Evolutionary conservation across 1,139 yeast species (phyloP).

Genomic region (Hyphopichia pseudoburtonii): DNA sequence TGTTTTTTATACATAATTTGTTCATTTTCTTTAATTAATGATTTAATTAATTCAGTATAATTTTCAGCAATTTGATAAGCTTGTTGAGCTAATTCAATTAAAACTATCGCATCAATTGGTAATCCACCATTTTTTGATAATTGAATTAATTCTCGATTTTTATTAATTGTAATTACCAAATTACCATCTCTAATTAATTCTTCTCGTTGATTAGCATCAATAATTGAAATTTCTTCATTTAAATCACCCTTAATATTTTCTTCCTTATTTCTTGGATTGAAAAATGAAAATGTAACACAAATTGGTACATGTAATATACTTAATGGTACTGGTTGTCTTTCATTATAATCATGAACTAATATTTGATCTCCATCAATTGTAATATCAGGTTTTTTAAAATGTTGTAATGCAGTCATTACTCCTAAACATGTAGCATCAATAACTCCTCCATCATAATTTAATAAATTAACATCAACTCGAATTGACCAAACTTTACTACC

Average conservation of each 20-base stretch:
- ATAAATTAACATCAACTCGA: conserved; percentile 83
- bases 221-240: conserved; percentile 57
- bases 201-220: conserved; percentile 80
- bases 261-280: conserved; percentile 63
- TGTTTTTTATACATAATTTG: conserved; percentile 27
- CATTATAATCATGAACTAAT: conserved; percentile 67
- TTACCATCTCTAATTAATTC: conserved; percentile 77
- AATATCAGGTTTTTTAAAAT: conserved; percentile 81
- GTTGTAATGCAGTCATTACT: conserved; percentile 81
- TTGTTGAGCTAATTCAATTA: conserved; percentile 67
- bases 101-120: conserved; percentile 70
- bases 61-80: conserved; percentile 65
- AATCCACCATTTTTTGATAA: conserved; percentile 88
- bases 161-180: conserved; percentile 82
- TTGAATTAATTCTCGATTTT: conserved; percentile 88
- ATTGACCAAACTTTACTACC: conserved; percentile 90
- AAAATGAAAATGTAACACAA: conserved; percentile 87
- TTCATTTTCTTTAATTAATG: conserved; percentile 57
- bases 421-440: conserved; percentile 90
- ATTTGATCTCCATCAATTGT: conserved; percentile 68
- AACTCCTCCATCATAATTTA: conserved; percentile 89
- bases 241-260: conserved; percentile 67
- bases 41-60: conserved; percentile 64
- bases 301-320: conserved; percentile 87
- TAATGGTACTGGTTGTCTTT: conserved; percentile 83